phyloP scores from a whole-genome alignment of 2,329 filamentous ascomycete species.

The Huntiella moniliformis region DNA sequence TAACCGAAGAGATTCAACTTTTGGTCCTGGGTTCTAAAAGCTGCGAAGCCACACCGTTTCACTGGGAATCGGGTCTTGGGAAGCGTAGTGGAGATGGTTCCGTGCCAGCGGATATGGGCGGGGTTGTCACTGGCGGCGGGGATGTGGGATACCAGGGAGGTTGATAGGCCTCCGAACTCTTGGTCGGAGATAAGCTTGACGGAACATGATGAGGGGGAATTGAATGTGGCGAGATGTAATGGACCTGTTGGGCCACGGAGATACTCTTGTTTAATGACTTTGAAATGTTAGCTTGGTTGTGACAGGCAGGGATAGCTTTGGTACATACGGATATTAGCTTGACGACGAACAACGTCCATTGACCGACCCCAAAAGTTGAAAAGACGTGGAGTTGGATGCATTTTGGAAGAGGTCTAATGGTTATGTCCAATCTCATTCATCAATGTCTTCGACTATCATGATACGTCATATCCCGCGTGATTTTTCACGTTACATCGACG shows the following conservation, averaged over 20 bases:
- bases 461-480: slow-evolving; percentile 14
- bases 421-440: too few species aligned
- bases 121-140: neutral
- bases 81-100: slow-evolving; percentile 69
- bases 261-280: slow-evolving; percentile 51
- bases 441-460: too few species aligned
- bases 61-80: slow-evolving; percentile 57
- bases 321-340: slow-evolving; percentile 33
- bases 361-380: slow-evolving; percentile 38
- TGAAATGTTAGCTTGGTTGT: neutral
- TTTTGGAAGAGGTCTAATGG: too few species aligned
- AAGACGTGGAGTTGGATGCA: slow-evolving; percentile 14
- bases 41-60: slow-evolving; percentile 70
- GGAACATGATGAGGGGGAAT: slow-evolving; percentile 21
- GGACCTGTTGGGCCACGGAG: slow-evolving; percentile 46
- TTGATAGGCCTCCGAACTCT: slow-evolving; percentile 74
- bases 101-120: slow-evolving; percentile 61
- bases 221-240: slow-evolving; percentile 46
- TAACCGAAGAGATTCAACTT: slow-evolving; percentile 68
- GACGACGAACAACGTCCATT: slow-evolving; percentile 39
- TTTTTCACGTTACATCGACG: neutral
- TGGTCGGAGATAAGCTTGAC: slow-evolving; percentile 69
- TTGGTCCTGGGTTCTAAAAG: slow-evolving; percentile 67
- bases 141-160: slow-evolving; percentile 50
- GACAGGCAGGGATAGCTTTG: neutral